Conservation (phyloP, 1,284 basidiomycete genomes). For the Coniferiporia weirii region DNA sequence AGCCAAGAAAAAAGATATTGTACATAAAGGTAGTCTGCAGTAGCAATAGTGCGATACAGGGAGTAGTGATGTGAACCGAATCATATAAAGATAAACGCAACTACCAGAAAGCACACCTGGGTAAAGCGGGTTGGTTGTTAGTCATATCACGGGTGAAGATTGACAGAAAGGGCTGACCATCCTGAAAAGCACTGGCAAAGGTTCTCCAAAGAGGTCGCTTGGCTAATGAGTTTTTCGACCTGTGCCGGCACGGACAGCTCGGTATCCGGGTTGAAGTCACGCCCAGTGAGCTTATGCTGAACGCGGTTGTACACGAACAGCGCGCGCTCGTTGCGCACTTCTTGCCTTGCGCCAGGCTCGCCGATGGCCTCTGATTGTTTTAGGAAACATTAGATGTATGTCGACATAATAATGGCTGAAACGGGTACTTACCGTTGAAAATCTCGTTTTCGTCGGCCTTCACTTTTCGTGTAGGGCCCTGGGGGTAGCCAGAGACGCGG, state of each 20-base stretch:
- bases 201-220: conserved; percentile 89
- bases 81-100: neutral
- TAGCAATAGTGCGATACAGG: no score
- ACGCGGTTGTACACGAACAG: conserved; percentile 90
- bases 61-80: no score
- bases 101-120: conserved; percentile 19
- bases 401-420: neutral
- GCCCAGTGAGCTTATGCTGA: conserved; percentile 87
- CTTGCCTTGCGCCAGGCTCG: conserved; percentile 54
- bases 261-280: conserved; percentile 84
- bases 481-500: conserved; percentile 66
- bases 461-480: conserved; percentile 66
- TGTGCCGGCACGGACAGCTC: conserved; percentile 71
- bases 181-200: conserved; percentile 95
- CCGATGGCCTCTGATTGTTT: conserved; percentile 44
- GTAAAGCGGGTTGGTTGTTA: neutral
- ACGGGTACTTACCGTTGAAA: conserved; percentile 56
- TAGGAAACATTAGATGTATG: conserved; percentile 9
- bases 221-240: conserved; percentile 86
- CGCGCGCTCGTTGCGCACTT: conserved; percentile 87
- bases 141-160: no score
- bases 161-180: conserved; percentile 51
- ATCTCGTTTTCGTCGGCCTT: conserved; percentile 81
- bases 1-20: no score
- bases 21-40: no score